Percentiles rank a stretch among this genome's conserved stretches.
phyloP scores from a whole-genome alignment of 768 basidiomycete genomes.

The Mycena vulgaris region DNA sequence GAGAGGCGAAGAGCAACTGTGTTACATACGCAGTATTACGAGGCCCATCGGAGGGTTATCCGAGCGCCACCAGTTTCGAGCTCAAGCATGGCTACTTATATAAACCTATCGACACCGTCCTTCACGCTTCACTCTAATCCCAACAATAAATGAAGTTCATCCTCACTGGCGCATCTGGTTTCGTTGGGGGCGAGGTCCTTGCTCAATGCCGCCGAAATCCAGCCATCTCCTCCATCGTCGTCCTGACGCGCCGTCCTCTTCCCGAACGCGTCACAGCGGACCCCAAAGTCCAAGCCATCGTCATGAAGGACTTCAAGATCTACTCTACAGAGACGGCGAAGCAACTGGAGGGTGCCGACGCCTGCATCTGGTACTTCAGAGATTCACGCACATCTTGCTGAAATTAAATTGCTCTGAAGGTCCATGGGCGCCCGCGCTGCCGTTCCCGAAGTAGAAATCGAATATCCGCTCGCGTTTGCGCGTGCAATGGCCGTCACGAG shows the following conservation, averaged over 20 bases:
- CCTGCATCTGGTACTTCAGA: constrained; percentile 23
- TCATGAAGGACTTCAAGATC: constrained; percentile 21
- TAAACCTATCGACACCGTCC: no score
- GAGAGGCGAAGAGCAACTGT: no score
- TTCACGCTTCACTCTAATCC: no score
- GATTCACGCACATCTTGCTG: no score
- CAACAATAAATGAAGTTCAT: constrained; percentile 13
- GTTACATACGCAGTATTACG: no score
- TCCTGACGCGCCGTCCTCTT: constrained; percentile 23
- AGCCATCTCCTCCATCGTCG: constrained; percentile 19
- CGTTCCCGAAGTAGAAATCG: constrained; percentile 31
- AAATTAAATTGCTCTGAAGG: background rate
- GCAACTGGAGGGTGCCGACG: constrained; percentile 18
- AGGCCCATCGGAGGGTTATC: no score
- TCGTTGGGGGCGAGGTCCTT: constrained; percentile 18
- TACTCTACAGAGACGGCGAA: background rate
- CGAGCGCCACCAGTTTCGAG: no score
- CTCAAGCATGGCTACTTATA: no score
- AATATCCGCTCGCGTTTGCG: constrained; percentile 20
- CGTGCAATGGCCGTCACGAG: background rate
- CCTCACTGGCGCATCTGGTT: constrained; percentile 24
- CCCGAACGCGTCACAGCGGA: background rate
- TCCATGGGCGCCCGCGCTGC: constrained; percentile 15
- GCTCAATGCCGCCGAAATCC: constrained; percentile 7
- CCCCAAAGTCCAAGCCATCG: constrained; percentile 16